Evolutionary conservation across 1,139 yeast species (phyloP), one percentile per base, ranked within the genome.

Genomic region (Candida sanyaensis): DNA sequence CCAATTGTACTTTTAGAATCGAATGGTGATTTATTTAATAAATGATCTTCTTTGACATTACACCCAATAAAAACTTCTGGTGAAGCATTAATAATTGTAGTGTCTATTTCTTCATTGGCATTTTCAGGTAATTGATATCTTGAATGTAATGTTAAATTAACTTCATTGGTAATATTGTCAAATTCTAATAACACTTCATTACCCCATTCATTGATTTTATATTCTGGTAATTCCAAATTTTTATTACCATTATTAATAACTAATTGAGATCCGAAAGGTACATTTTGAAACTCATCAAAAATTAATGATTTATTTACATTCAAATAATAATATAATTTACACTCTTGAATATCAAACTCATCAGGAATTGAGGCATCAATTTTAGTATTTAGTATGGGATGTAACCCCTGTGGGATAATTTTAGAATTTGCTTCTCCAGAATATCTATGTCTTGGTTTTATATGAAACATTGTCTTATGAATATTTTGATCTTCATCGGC

Each of bases 151-250:
- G 67, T 66, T 9, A 73, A 54, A 28, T 65, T 64, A 10, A 64
- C 55, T 9, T 51, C 49, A 23, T 41, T n/a, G 1, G 42, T 37
- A 37, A 47, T 47, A 32, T 47, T 46, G 11, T 56, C 56, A 10
- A 69, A 54, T 50, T 71, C 70, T 45, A 74, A 55, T 37, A 75
- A 55, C 2, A 73, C 49, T 50, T 74, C 78, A 48, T 63, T 68
- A 0, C 80, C 80, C 80, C 80, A 75, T 49, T 65, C 65, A 2
- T 52, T 44, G 1, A 73, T 58, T 33, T 63, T 61, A 54, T 75
- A 75, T 37, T 62, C 77, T 0, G 80, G 80, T n/a, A 71, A 58
- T 53, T 75, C 80, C 49, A 75, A 58, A 53, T 75, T 75, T 10
- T 57, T 52, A 21, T 63, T 58, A 1, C 80, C 80, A 46, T 61